These are phyloP conservation scores for Fusarium sp. DNA, from an alignment of 2,329 filamentous ascomycete species.

Conservation along the genomic window DNA sequence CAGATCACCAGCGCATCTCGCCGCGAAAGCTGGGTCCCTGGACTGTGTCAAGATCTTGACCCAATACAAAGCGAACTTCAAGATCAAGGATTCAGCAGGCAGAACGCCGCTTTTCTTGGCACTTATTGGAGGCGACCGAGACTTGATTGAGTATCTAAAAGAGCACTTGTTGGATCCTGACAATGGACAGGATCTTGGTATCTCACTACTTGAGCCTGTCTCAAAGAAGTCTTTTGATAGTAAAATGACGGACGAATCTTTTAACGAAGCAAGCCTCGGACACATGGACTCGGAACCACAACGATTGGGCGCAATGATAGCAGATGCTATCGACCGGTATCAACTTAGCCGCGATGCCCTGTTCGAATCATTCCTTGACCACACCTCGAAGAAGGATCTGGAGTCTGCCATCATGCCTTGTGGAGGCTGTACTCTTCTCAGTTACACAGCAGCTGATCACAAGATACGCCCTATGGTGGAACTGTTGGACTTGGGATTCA, in stretches of 20 bases:
- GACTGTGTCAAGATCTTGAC: constrained; percentile 38
- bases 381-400: constrained; percentile 33
- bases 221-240: not conserved
- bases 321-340: constrained; percentile 29
- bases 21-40: constrained; percentile 31
- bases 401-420: constrained; percentile 41
- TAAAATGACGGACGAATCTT: not conserved
- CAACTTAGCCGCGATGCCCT: constrained; percentile 6
- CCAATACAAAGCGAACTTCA: constrained; percentile 27
- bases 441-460: constrained; percentile 26
- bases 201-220: not conserved
- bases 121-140: constrained; percentile 13
- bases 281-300: not conserved
- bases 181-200: constrained; percentile 12
- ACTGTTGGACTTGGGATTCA: constrained; percentile 38
- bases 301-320: constrained; percentile 32
- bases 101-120: constrained; percentile 40
- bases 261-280: not conserved
- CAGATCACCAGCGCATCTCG: constrained; percentile 40
- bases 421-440: constrained; percentile 44
- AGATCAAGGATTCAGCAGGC: constrained; percentile 30
- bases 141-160: constrained; percentile 36
- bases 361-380: constrained; percentile 29
- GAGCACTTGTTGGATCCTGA: constrained; percentile 23
- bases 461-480: constrained; percentile 32